Base-by-base conservation (phyloP, 768 basidiomycete species). In the Podaxis carcinomalis region DNA sequence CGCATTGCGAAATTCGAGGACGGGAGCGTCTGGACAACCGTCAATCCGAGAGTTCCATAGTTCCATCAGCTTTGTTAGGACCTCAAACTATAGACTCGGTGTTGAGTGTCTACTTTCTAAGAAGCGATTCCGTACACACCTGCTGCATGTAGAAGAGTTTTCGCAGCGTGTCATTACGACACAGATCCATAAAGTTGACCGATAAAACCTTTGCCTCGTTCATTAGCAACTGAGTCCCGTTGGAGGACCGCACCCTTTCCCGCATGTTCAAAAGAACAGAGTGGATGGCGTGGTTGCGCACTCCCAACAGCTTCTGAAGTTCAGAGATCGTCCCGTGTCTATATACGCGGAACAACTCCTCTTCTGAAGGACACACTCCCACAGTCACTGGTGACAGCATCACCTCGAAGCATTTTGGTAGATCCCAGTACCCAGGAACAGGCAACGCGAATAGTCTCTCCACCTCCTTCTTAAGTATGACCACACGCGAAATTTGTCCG, bases 101-200 rank as follows among this genome's bases (percentile, higher is more conserved):
- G 28, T 52, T 46, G 7, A 35, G 39, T 10, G 56, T 37, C 16
- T 28, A 25, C 16, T 5, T 16, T 47, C 16, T 36, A 46, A 23
- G 50, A 44, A 25, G 13, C 35, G 35, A 21, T 21, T 16, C 7
- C 23, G 14, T 9, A 68, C 72, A 13, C 56, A 80, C 81, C 74
- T 83, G 80, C 66, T 80, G 80, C 77, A 82, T 81, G 64, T 79
- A 82, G 64, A 83, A 80, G 2, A 83, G 68, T 63, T 82, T 82
- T n/a, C 80, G 73, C 36, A 83, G 65, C 27, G 75, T 72, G 2
- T 73, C 70, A 49, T 79, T 69, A 25, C 69, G 69, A 64, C 81
- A 82, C 16, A 83, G 66, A 63, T 82, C 80, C 78, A 81, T 76
- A 63, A 80, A 81, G 32, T 73, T 69, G 0, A 76, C 70, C 1